A percentile compares a stretch with the other conserved stretches of the same genome.
These are phyloP conservation scores for Thermomucor indicae-seudaticae DNA, from an alignment of 371 early-diverging fungal genomes.

Conservation along the genomic window DNA sequence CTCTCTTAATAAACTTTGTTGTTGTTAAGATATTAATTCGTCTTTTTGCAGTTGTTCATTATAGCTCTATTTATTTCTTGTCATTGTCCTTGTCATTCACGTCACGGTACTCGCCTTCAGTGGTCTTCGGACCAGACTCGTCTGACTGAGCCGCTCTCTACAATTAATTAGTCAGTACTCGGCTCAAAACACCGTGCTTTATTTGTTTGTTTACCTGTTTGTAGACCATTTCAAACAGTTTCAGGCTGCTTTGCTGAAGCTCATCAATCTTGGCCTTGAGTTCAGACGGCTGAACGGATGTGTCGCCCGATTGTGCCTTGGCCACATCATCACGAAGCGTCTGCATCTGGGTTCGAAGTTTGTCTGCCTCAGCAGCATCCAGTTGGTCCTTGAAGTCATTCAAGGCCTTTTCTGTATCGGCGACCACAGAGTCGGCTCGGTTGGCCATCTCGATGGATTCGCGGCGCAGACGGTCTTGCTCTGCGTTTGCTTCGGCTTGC, in stretches of 20 bases:
- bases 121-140: conserved; percentile 5
- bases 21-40: conserved; percentile 1
- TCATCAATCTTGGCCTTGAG: conserved; percentile 64
- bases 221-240: conserved; percentile 93
- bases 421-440: conserved; percentile 80
- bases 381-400: conserved; percentile 88
- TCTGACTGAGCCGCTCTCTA: no score
- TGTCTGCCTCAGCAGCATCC: conserved; percentile 69
- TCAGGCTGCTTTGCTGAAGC: conserved; percentile 78
- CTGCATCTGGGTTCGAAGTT: conserved; percentile 68
- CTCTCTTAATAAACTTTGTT: neutral
- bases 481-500: conserved; percentile 82
- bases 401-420: conserved; percentile 87
- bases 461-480: conserved; percentile 80
- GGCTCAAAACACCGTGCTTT: no score
- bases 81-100: conserved; percentile 20
- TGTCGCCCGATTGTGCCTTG: conserved; percentile 61
- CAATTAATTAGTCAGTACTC: no score
- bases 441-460: conserved; percentile 86
- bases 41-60: neutral
- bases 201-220: conserved; percentile 34
- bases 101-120: conserved; percentile 23
- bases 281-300: conserved; percentile 51
- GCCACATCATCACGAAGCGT: conserved; percentile 63
- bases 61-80: conserved; percentile 2